Evolutionary conservation across 1,139 yeast species (phyloP).

Genomic region (Saccharomyces hybrid): DNA sequence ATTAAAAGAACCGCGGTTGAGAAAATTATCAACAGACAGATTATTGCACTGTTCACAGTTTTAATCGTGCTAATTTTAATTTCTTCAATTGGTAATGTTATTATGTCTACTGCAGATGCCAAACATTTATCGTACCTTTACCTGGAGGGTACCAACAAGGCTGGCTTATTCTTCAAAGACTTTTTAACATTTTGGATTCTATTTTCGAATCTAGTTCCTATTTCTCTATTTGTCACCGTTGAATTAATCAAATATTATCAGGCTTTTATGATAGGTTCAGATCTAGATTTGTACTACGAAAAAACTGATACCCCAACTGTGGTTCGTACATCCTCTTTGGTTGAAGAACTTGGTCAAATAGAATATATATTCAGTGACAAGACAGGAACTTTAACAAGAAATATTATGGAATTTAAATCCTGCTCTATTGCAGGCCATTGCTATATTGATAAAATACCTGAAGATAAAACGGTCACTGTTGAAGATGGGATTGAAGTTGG

Average conservation of each 20-base stretch:
- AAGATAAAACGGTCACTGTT: slow-evolving; percentile 67
- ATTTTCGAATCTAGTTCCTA: slow-evolving; percentile 92
- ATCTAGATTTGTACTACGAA: slow-evolving; percentile 84
- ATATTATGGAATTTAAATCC: slow-evolving; percentile 93
- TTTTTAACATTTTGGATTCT: slow-evolving; percentile 91
- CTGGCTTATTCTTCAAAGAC: slow-evolving; percentile 71
- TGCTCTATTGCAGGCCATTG: slow-evolving; percentile 91
- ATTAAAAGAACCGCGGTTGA: slow-evolving; percentile 96
- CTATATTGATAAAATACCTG: slow-evolving; percentile 84
- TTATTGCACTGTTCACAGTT: slow-evolving; percentile 76
- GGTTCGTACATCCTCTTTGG: slow-evolving; percentile 88
- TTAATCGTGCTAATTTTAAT: slow-evolving; percentile 67
- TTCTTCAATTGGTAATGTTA: slow-evolving; percentile 82
- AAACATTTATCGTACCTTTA: slow-evolving; percentile 53
- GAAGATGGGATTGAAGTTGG: slow-evolving; percentile 80
- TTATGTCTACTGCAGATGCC: slow-evolving; percentile 53
- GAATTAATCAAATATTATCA: slow-evolving; percentile 93
- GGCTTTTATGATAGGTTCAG: slow-evolving; percentile 89
- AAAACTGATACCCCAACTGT: slow-evolving; percentile 90
- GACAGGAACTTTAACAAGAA: slow-evolving; percentile 91
- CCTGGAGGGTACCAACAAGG: slow-evolving; percentile 62
- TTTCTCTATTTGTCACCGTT: slow-evolving; percentile 88
- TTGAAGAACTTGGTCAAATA: slow-evolving; percentile 93
- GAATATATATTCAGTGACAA: slow-evolving; percentile 93
- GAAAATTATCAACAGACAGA: slow-evolving; percentile 86